These are phyloP conservation scores for Colletotrichum tropicale DNA, from an alignment of 2,329 filamentous ascomycete species.

Conservation along the genomic window DNA sequence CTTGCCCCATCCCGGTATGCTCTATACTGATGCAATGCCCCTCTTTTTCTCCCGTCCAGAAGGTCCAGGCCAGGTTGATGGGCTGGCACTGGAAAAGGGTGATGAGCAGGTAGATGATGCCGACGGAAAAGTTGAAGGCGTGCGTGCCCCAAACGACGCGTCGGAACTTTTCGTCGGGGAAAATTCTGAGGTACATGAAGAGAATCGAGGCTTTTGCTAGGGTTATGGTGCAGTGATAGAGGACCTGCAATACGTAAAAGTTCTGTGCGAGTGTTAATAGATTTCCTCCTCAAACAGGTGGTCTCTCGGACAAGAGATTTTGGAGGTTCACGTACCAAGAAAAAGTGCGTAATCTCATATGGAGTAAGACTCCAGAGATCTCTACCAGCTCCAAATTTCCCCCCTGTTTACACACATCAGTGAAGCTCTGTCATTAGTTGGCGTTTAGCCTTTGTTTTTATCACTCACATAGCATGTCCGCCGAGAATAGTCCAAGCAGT, in stretches of 20 bases:
- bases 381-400: neutral
- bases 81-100: conserved; percentile 28
- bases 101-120: conserved; percentile 31
- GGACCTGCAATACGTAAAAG: neutral
- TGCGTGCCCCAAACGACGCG: conserved; percentile 23
- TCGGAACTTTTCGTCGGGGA: conserved; percentile 32
- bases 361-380: neutral
- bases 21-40: neutral
- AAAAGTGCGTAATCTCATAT: neutral
- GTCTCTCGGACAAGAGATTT: rapidly evolving
- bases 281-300: too few species aligned
- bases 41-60: neutral
- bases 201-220: conserved; percentile 40
- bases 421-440: rapidly evolving
- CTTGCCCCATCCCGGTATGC: neutral
- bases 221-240: conserved; percentile 33
- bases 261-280: neutral
- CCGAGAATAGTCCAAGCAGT: rapidly evolving
- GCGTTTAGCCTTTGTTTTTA: neutral
- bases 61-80: neutral
- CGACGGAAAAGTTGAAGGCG: neutral
- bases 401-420: rapidly evolving
- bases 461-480: neutral
- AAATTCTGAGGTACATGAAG: conserved; percentile 39
- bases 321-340: neutral